Base-by-base conservation (phyloP, 106 monocot species). In the Allium fistulosum region DNA sequence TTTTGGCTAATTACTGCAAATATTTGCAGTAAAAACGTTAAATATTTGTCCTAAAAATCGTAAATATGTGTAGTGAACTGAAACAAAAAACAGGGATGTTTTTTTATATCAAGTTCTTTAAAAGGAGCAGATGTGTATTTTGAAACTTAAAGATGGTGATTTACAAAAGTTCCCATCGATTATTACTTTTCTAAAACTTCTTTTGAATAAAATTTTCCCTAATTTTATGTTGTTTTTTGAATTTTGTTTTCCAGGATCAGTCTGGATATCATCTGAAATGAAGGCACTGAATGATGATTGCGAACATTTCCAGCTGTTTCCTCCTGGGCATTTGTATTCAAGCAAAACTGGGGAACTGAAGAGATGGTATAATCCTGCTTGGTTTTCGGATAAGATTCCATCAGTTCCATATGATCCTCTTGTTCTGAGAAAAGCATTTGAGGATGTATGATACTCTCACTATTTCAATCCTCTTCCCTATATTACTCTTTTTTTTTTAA, bases 211-310 rank as follows among this genome's bases (percentile, higher is more conserved):
- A 51, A 17, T 27, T 9, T 27, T 52, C 12, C 27, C 48, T 37
- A 10, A 2, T 56, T 0, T 46, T 6, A 0, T 2, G 9, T 69
- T 46, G 13, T 16, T 58, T 18, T 17, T 58, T 59, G 4, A 37
- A 17, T 58, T 15, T 7, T 17, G 8, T 4, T 69, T 26, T 53
- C 26, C 68, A 88, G 92, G 92, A 2, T 88, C 93, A 64, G 76
- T 93, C 12, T 93, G 93, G 93, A 86, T 93, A 66, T 85, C 88
- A 18, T 88, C 93, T 0, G 93, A 93, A 58, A 88, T 93, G 88
- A 93, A 93, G 70, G 93, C 81, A 57, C 75, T 93, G 49, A 88
- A 93, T 46, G 88, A 93, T 64, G 88, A 88, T 16, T 93, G 85
- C 48, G 88, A 86, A 59, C 85, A 88, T 48, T 93, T 93, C 26